phyloP scores from a whole-genome alignment of 208 protist species.

The Leishmania lainsoni region DNA sequence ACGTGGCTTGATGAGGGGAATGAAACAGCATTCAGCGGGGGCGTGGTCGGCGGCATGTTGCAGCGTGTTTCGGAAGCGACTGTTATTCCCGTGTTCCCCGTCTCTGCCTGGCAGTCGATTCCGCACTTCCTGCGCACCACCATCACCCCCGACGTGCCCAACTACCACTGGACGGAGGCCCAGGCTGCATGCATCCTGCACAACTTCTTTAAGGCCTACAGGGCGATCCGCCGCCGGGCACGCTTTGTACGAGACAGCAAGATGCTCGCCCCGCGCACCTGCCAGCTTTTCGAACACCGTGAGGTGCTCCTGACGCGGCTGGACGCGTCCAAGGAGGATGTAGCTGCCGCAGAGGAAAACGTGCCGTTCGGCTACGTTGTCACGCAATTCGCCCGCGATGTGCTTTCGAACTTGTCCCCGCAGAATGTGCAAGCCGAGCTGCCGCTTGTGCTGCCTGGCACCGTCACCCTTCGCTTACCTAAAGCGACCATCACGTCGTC shows the following conservation, averaged over 20 bases:
- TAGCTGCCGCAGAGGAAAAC: constrained; percentile 40
- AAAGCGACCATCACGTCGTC: background rate
- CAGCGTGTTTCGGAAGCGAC: constrained; percentile 33
- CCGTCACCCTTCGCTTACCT: constrained; percentile 13
- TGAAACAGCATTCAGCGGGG: background rate
- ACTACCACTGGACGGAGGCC: constrained; percentile 58
- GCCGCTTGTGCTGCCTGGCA: constrained; percentile 40
- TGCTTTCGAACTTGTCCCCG: constrained; percentile 36
- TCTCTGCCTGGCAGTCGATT: constrained; percentile 46
- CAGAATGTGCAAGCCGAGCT: constrained; percentile 8
- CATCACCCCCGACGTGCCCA: constrained; percentile 49
- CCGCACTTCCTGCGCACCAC: constrained; percentile 79
- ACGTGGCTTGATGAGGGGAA: constrained; percentile 62
- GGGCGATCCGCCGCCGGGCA: constrained; percentile 32
- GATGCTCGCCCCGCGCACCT: constrained; percentile 66
- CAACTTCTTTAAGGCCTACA: constrained; percentile 55
- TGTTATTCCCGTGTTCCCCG: constrained; percentile 59
- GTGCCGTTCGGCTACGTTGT: constrained; percentile 75
- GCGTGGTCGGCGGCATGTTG: constrained; percentile 40
- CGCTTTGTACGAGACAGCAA: constrained; percentile 53
- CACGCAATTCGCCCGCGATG: constrained; percentile 43
- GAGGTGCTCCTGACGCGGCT: constrained; percentile 33
- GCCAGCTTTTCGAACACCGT: constrained; percentile 61
- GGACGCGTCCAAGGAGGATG: constrained; percentile 59
- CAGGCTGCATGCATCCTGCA: constrained; percentile 46